Percentiles rank a stretch among this genome's conserved stretches.
phyloP scores from a whole-genome alignment of 371 early-diverging fungal genomes.

The Phascolomyces articulosus region DNA sequence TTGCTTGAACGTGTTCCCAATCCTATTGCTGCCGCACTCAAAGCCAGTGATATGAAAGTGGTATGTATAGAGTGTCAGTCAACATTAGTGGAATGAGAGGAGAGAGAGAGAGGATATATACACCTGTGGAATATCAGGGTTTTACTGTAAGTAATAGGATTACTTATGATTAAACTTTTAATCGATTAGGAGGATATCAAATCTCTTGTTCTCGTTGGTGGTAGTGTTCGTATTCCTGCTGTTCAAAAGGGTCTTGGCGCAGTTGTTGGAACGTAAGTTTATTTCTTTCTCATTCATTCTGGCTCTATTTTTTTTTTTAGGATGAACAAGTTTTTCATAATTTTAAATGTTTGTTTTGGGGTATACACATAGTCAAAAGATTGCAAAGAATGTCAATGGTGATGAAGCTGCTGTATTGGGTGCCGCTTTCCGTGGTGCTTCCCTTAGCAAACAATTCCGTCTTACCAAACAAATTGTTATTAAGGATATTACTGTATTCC shows the following conservation, averaged over 20 bases:
- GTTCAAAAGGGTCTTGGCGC: conserved; percentile 74
- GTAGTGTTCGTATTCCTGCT: conserved; percentile 88
- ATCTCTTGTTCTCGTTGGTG: conserved; percentile 94
- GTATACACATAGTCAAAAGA: conserved; percentile 61
- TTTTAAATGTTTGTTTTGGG: too few relatives aligned
- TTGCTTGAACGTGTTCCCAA: conserved; percentile 70
- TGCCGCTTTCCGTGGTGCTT: conserved; percentile 91
- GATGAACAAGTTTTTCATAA: neutral
- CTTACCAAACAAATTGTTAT: conserved; percentile 82
- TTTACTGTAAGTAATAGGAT: too few relatives aligned
- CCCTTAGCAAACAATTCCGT: conserved; percentile 84
- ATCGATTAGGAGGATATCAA: conserved; percentile 60
- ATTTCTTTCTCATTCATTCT: neutral
- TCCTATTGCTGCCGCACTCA: conserved; percentile 76
- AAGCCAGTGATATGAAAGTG: conserved; percentile 68
- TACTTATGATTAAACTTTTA: too few relatives aligned
- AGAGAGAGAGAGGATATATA: too few relatives aligned
- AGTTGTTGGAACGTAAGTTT: conserved; percentile 75
- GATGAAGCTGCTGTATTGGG: conserved; percentile 97
- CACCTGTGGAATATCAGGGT: too few relatives aligned
- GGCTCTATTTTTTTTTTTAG: too few relatives aligned
- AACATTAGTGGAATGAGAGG: too few relatives aligned
- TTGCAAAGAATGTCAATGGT: conserved; percentile 92
- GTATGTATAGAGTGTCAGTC: conserved; percentile 36
- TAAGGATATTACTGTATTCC: conserved; percentile 78